phyloP scores from a whole-genome alignment of 371 early-diverging fungal genomes.

The Mycotypha africana region DNA sequence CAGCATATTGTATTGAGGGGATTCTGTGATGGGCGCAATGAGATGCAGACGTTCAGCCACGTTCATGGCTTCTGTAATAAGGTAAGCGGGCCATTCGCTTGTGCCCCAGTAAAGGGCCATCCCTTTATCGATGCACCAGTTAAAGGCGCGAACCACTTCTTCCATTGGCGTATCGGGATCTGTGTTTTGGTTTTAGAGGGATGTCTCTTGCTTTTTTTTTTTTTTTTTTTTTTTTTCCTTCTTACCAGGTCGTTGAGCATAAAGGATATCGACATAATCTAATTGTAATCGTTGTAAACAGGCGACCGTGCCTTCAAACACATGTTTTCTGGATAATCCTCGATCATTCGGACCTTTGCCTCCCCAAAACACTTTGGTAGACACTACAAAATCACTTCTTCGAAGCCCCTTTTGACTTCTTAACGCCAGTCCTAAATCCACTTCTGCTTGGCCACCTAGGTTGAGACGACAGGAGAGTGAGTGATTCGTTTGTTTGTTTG shows the following conservation, averaged over 20 bases:
- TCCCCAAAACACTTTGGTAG: conserved; percentile 85
- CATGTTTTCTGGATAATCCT: conserved; percentile 82
- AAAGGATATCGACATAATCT: conserved; percentile 79
- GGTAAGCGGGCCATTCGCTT: conserved; percentile 80
- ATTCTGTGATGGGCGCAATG: conserved; percentile 67
- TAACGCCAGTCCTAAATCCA: conserved; percentile 75
- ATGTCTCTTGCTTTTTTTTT: neutral
- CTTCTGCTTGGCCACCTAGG: conserved; percentile 70
- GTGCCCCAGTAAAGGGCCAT: conserved; percentile 87
- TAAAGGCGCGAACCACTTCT: conserved; percentile 84
- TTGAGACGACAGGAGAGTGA: too few relatives aligned
- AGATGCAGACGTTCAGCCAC: conserved; percentile 65
- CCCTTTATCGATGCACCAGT: conserved; percentile 78
- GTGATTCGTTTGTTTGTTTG: too few relatives aligned
- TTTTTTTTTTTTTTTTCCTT: neutral
- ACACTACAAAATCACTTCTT: conserved; percentile 72
- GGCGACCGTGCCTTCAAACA: conserved; percentile 77
- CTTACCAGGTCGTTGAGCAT: conserved; percentile 77
- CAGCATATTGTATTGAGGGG: conserved; percentile 86
- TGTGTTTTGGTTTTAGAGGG: neutral
- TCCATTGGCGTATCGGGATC: conserved; percentile 70
- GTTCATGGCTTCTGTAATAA: conserved; percentile 72
- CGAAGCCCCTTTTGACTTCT: conserved; percentile 55
- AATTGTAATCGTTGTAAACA: conserved; percentile 69
- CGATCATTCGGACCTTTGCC: conserved; percentile 77